Base-by-base conservation (phyloP, 2,329 filamentous ascomycete genomes). In the Penicillium crustosum region DNA sequence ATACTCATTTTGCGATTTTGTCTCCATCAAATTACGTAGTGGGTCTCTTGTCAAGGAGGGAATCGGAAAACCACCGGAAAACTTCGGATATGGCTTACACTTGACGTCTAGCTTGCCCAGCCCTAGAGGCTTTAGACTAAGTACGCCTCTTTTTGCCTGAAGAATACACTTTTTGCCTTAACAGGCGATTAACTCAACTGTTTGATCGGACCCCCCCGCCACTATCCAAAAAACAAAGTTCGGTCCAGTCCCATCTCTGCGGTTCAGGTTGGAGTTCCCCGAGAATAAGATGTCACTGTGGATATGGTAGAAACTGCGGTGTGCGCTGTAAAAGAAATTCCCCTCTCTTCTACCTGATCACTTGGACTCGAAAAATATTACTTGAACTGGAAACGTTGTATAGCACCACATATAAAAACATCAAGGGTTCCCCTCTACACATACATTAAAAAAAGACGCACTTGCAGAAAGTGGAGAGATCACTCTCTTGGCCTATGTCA, bases 401-500 rank as follows among this genome's bases (percentile, higher is more conserved):
- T 44, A 53, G 17, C 48, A 44, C 39, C n/a, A n/a, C 35, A 41
- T 53, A 53, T 38, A 13, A 33, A 36, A 38, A 61, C 2, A 17
- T 35, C 61, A 61, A 68, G 63, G 63, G 63, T 66, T 61, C 61
- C 62, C 53, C 41, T 50, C 27, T 47, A 29, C 27, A 10, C 27
- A 31, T 31, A 13, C 29, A 31, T 31, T 6, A 31, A 31, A 13
- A 12, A 31, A 56, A 52, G 55, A 61, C 49, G 49, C 59, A 63
- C 67, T 63, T 65, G 63, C 65, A 68, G 59, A 60, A 60, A 61
- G 64, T 66, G 66, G 64, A 63, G 59, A 52, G 49, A 49, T 29
- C 31, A 19, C 33, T 41, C 33, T 36, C 67, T 70, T 70, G 67
- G 68, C 67, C 21, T 39, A 66, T 67, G 66, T 70, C 67, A 68